A percentile compares a stretch with the other conserved stretches of the same genome.
These are phyloP conservation scores for Claviceps fusiformis DNA, from an alignment of 2,329 filamentous ascomycete species.

Conservation along the genomic window DNA sequence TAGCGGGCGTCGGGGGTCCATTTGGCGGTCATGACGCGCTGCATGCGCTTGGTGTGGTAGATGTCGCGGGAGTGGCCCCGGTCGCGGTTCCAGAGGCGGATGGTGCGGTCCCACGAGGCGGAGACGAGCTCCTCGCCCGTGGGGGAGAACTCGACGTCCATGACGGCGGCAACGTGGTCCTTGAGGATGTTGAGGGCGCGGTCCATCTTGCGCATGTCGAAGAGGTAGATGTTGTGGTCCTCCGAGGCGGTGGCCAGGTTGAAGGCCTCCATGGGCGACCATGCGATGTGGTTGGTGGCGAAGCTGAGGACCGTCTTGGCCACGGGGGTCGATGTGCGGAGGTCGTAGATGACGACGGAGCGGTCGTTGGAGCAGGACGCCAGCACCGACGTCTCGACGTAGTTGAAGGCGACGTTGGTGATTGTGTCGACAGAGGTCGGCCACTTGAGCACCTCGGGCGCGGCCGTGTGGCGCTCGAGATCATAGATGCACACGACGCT, in stretches of 20 bases:
- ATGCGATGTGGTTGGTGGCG: slow-evolving; percentile 69
- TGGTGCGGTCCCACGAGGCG: slow-evolving; percentile 72
- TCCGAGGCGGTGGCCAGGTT: slow-evolving; percentile 90
- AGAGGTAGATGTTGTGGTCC: slow-evolving; percentile 79
- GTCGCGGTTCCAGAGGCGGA: slow-evolving; percentile 71
- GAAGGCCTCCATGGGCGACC: slow-evolving; percentile 96
- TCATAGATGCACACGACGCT: slow-evolving; percentile 80
- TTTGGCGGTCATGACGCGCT: slow-evolving; percentile 72
- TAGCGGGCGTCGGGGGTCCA: slow-evolving; percentile 88
- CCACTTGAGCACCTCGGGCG: slow-evolving; percentile 74
- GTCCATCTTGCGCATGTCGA: slow-evolving; percentile 86
- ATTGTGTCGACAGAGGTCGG: slow-evolving; percentile 85
- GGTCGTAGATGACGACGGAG: slow-evolving; percentile 79
- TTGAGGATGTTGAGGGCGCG: slow-evolving; percentile 81
- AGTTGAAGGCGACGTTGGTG: slow-evolving; percentile 78
- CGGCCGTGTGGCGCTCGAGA: slow-evolving; percentile 63
- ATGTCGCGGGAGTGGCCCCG: slow-evolving; percentile 79
- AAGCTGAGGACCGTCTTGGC: slow-evolving; percentile 71
- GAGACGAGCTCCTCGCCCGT: slow-evolving; percentile 89
- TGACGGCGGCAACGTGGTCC: slow-evolving; percentile 79
- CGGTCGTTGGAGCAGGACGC: slow-evolving; percentile 77
- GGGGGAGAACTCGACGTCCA: slow-evolving; percentile 91
- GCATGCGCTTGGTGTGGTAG: slow-evolving; percentile 97
- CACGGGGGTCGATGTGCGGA: slow-evolving; percentile 73
- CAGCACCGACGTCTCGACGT: slow-evolving; percentile 82